Evolutionary conservation across 352 stramenopile genomes (phyloP).

Genomic region (Phytophthora citricola): DNA sequence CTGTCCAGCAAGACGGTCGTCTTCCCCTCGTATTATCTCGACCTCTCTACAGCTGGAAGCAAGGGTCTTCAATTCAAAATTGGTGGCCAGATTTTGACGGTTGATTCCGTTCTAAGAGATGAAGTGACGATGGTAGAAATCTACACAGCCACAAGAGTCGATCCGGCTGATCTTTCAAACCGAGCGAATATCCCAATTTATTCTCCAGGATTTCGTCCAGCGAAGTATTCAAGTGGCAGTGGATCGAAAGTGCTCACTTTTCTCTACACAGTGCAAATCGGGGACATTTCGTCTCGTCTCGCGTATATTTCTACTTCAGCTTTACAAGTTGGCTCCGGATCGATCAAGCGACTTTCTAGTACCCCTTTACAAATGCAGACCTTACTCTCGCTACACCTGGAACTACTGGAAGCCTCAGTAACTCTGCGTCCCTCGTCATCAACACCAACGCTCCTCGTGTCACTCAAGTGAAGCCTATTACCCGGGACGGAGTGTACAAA

Average conservation of each 20-base stretch:
- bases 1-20: constrained; percentile 45
- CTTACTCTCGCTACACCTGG: constrained; percentile 55
- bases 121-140: constrained; percentile 59
- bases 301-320: constrained; percentile 56
- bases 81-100: constrained; percentile 52
- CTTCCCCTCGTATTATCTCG: constrained; percentile 60
- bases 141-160: constrained; percentile 52
- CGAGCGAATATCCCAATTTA: constrained; percentile 43
- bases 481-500: constrained; percentile 68
- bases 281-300: constrained; percentile 55
- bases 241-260: constrained; percentile 58
- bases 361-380: constrained; percentile 56
- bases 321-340: constrained; percentile 55
- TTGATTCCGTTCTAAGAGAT: constrained; percentile 53
- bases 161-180: constrained; percentile 35
- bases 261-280: constrained; percentile 59
- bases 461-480: constrained; percentile 51
- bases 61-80: constrained; percentile 68
- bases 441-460: constrained; percentile 59
- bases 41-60: constrained; percentile 44
- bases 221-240: constrained; percentile 57
- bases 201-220: constrained; percentile 57
- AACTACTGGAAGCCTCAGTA: constrained; percentile 46
- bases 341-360: constrained; percentile 63
- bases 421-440: constrained; percentile 44